phyloP scores from a whole-genome alignment of 345 rosid genomes.

The Rhizophora apiculata region DNA sequence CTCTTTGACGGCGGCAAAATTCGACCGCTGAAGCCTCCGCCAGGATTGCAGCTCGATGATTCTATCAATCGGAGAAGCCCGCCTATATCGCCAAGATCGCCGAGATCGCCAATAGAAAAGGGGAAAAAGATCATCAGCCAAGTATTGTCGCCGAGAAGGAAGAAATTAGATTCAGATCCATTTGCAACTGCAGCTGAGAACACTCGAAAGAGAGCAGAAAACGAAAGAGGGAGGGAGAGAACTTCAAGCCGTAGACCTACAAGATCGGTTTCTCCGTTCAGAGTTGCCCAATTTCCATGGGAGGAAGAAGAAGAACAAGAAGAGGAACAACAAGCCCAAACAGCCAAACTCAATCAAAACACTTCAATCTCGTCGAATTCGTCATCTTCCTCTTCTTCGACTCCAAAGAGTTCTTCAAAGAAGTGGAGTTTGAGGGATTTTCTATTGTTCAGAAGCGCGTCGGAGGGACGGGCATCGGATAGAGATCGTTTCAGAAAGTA shows the following conservation, averaged over 20 bases:
- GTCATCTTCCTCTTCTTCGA: conserved; percentile 17
- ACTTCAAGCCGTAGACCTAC: conserved; percentile 45
- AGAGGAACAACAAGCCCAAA: conserved; percentile 15
- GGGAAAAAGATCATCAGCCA: conserved; percentile 50
- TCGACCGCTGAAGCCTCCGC: conserved; percentile 29
- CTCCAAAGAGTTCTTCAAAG: conserved; percentile 50
- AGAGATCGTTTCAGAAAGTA: conserved; percentile 52
- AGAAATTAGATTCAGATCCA: conserved; percentile 39
- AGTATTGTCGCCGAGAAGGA: conserved; percentile 55
- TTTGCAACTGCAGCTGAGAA: not conserved
- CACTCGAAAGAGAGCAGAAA: conserved; percentile 20
- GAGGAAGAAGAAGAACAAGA: conserved; percentile 51
- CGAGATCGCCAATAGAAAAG: conserved; percentile 36
- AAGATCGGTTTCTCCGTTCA: conserved; percentile 70
- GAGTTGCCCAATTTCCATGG: conserved; percentile 78
- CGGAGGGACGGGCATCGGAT: conserved; percentile 71
- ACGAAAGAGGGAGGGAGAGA: conserved; percentile 57
- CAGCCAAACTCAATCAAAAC: conserved; percentile 21
- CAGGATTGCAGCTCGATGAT: conserved; percentile 37
- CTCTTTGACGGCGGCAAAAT: conserved; percentile 31
- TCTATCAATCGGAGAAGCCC: conserved; percentile 20
- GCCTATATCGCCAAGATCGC: conserved; percentile 8
- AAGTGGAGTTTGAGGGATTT: conserved; percentile 82
- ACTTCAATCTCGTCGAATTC: not conserved
- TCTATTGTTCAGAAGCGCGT: conserved; percentile 78